Percentiles rank a stretch among this genome's conserved stretches.
These are phyloP conservation scores for Rhodotorula sp. DNA, from an alignment of 1,284 basidiomycete genomes.

Conservation along the genomic window DNA sequence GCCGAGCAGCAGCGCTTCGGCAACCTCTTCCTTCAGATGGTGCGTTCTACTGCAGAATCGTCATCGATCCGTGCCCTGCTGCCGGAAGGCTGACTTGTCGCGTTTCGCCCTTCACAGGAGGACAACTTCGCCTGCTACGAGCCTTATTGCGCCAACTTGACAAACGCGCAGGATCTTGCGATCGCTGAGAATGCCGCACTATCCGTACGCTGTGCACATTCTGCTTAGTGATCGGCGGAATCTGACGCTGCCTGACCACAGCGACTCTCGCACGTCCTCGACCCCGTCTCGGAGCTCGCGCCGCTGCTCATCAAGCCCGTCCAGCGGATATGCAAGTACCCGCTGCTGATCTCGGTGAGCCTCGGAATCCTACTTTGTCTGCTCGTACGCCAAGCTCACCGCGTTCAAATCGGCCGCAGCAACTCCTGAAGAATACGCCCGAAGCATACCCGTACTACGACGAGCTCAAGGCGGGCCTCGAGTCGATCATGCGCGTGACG, in stretches of 20 bases:
- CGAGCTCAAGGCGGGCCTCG: slow-evolving; percentile 80
- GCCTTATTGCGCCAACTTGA: slow-evolving; percentile 96
- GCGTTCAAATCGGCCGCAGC: slow-evolving; percentile 30
- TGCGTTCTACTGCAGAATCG: no score
- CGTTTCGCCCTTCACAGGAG: slow-evolving; percentile 62
- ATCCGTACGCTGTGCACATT: slow-evolving; percentile 56
- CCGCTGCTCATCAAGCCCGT: slow-evolving; percentile 76
- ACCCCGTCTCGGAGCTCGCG: slow-evolving; percentile 70
- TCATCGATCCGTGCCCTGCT: not conserved
- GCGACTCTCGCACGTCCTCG: slow-evolving; percentile 48
- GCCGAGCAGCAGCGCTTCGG: slow-evolving; percentile 63
- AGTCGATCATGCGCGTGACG: slow-evolving; percentile 87
- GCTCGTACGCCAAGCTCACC: not conserved
- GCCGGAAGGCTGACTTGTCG: not conserved
- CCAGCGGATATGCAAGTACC: slow-evolving; percentile 76
- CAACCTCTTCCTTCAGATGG: slow-evolving; percentile 66
- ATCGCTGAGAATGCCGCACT: slow-evolving; percentile 80
- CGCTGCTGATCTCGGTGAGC: slow-evolving; percentile 63
- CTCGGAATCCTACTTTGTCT: no score
- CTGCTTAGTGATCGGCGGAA: not conserved
- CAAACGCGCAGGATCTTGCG: slow-evolving; percentile 80
- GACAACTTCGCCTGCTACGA: slow-evolving; percentile 92
- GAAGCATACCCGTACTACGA: slow-evolving; percentile 67
- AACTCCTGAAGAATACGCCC: slow-evolving; percentile 66
- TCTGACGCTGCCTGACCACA: not conserved